Evolutionary conservation across 1,139 yeast species (phyloP).

Genomic region (Geotrichum histeridarum): DNA sequence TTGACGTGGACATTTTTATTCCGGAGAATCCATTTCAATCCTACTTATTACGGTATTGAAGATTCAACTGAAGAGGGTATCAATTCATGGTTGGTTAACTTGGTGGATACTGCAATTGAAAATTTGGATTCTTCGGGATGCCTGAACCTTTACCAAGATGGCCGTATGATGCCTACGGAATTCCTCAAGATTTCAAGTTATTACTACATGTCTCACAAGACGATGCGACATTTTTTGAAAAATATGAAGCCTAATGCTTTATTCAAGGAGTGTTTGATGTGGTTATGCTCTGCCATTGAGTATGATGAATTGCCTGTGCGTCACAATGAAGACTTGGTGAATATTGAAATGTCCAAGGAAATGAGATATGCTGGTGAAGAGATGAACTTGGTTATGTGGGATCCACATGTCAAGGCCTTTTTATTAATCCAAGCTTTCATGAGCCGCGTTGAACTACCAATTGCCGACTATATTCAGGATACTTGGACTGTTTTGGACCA

Average conservation of each 20-base stretch:
- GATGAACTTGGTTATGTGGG: conserved; percentile 70
- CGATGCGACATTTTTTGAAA: conserved; percentile 63
- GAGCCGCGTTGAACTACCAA: conserved; percentile 78
- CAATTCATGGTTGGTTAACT: conserved; percentile 60
- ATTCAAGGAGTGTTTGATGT: conserved; percentile 64
- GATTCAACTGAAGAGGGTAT: conserved; percentile 53
- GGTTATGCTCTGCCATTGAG: conserved; percentile 77
- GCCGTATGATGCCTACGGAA: conserved; percentile 59
- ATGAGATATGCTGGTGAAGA: conserved; percentile 62
- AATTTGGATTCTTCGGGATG: conserved; percentile 72
- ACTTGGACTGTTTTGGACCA: conserved; percentile 91
- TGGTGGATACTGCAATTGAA: conserved; percentile 66
- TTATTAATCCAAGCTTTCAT: conserved; percentile 82
- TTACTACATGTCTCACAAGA: conserved; percentile 88
- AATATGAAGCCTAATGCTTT: conserved; percentile 49
- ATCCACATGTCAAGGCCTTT: conserved; percentile 91
- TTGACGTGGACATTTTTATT: conserved; percentile 92
- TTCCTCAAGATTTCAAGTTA: conserved; percentile 82
- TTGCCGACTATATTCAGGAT: conserved; percentile 93
- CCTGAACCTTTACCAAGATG: conserved; percentile 49
- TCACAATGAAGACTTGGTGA: conserved; percentile 91
- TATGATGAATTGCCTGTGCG: conserved; percentile 90
- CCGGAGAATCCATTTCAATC: conserved; percentile 91
- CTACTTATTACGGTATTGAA: conserved; percentile 87
- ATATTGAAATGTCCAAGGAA: conserved; percentile 79